These are phyloP conservation scores for Teunomyces cretensis DNA, from an alignment of 805 yeast species.

Conservation along the genomic window DNA sequence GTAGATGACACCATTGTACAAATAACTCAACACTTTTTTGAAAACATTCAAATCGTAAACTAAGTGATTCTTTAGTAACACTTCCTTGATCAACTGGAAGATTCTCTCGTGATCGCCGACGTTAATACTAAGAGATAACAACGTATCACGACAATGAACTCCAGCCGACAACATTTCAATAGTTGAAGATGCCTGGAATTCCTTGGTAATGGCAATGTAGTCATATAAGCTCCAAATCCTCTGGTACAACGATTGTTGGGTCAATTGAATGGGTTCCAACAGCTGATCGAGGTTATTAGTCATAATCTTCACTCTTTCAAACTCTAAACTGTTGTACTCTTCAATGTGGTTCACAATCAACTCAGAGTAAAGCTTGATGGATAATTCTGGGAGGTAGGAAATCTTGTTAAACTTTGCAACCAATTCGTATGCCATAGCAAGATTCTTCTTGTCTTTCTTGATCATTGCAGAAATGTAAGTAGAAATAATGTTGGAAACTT, in stretches of 20 bases:
- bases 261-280: background rate
- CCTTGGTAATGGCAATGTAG: conserved; percentile 35
- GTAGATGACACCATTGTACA: conserved; percentile 23
- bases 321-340: conserved; percentile 18
- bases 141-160: conserved; percentile 25
- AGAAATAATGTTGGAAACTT: conserved; percentile 43
- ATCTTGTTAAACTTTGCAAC: conserved; percentile 28
- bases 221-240: conserved; percentile 33
- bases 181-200: conserved; percentile 22
- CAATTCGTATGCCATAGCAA: conserved; percentile 24
- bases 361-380: conserved; percentile 28
- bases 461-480: conserved; percentile 27
- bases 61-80: conserved; percentile 30
- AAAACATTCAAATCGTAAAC: conserved; percentile 28
- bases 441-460: conserved; percentile 8
- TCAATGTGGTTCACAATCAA: conserved; percentile 27
- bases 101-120: conserved; percentile 33
- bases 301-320: conserved; percentile 3
- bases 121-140: conserved; percentile 33
- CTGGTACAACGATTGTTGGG: conserved; percentile 4
- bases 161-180: conserved; percentile 2
- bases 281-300: background rate
- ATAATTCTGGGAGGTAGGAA: conserved; percentile 36
- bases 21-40: conserved; percentile 30
- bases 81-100: conserved; percentile 36